Base-by-base conservation (phyloP, 2,329 filamentous ascomycete species). In the Hypoxylon sp. region DNA sequence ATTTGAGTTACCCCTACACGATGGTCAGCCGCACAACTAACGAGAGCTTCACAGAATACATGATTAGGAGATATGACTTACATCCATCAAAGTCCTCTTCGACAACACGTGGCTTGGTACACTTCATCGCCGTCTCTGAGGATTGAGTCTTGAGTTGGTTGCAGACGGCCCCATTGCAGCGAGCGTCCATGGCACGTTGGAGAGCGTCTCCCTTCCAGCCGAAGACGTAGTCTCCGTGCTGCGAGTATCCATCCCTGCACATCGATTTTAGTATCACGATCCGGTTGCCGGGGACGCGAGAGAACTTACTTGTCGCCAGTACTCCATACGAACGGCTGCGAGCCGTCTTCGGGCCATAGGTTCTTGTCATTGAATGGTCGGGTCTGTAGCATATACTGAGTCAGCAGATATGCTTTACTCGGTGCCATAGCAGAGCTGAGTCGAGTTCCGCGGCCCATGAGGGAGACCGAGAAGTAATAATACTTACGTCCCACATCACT, bases 401-500 rank as follows among this genome's bases (percentile, higher is more conserved):
- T 70, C 32, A 70, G 65, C 23, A 62, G 48, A 12, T 3, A 5
- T 14, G 14, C 14, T n/a, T 56, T 29, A 34, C 43, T 41, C 12
- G 4, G 11, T 30, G 16, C 32, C 16, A n/a, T 16, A 21, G 16
- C 12, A 16, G 27, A 41, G 29, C 27, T 30, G 16, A 45, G 8
- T 11, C 16, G 11, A 23, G 23, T 3, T 12, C 8, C 14, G 8
- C 30, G 12, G 14, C 39, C 34, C 55, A 50, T 5, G 19, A 47
- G 12, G 19, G n/a, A 48, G 4, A 37, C 6, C 2, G 21, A 11
- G 16, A 34, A 12, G 25, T 12, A 7, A 37, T 39, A 27, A n/a
- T 5, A 74, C 72, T 78, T 57, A 75, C 73, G 55, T 81, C 75
- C 81, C 83, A 90, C 73, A 87, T 83, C 58, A 87, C 83, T 75